phyloP scores from a whole-genome alignment of 805 yeast genomes.

The Candida morakotiae region DNA sequence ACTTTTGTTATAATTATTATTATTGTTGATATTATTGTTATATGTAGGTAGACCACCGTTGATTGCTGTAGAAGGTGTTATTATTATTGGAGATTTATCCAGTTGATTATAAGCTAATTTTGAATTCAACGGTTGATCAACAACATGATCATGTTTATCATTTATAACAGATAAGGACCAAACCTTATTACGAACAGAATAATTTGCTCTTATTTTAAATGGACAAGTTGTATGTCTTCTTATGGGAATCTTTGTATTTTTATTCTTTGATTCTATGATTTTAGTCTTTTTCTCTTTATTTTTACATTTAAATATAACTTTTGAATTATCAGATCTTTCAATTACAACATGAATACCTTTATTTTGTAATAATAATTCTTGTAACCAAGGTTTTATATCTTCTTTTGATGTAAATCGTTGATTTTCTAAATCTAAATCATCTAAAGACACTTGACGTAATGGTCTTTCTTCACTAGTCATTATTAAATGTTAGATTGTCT shows the following conservation, averaged over 20 bases:
- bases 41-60: too few relatives aligned
- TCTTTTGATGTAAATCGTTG: slow-evolving; percentile 32
- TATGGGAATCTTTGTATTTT: slow-evolving; percentile 10
- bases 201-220: slow-evolving; percentile 62
- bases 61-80: too few relatives aligned
- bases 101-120: not conserved
- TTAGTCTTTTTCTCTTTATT: slow-evolving; percentile 19
- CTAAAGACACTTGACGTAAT: slow-evolving; percentile 14
- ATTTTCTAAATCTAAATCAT: slow-evolving; percentile 18
- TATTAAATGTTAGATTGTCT: not conserved
- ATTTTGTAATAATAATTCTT: slow-evolving; percentile 36
- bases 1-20: not conserved
- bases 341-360: slow-evolving; percentile 55
- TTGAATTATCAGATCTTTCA: slow-evolving; percentile 57
- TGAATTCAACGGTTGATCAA: slow-evolving; percentile 1
- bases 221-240: slow-evolving; percentile 47
- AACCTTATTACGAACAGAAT: slow-evolving; percentile 43
- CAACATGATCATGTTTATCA: slow-evolving; percentile 53
- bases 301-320: slow-evolving; percentile 61
- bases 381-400: slow-evolving; percentile 62
- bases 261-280: slow-evolving; percentile 12
- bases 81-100: not conserved
- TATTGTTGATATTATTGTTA: too few relatives aligned
- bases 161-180: slow-evolving; percentile 63
- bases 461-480: not conserved